These are phyloP conservation scores for Letharia lupina DNA, from an alignment of 495 filamentous ascomycete genomes.

Conservation along the genomic window DNA sequence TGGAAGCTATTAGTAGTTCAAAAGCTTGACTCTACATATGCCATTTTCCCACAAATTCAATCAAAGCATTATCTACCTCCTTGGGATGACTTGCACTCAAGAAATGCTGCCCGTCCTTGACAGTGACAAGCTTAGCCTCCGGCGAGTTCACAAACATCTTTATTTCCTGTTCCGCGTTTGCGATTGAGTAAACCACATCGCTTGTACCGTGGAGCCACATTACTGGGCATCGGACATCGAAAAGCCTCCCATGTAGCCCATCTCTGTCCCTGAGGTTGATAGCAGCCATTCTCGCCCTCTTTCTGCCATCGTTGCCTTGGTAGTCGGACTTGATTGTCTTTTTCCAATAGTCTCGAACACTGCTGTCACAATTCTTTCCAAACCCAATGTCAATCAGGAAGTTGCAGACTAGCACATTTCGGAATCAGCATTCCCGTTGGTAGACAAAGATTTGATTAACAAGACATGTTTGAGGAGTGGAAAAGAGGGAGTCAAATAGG, in stretches of 20 bases:
- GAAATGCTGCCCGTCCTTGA: conserved; percentile 51
- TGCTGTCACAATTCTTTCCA: conserved; percentile 36
- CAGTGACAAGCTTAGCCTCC: conserved; percentile 39
- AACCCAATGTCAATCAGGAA: conserved; percentile 50
- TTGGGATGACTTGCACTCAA: conserved; percentile 47
- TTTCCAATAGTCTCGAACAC: conserved; percentile 43
- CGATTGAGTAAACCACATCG: conserved; percentile 43
- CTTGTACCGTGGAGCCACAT: conserved; percentile 55
- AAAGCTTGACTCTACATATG: conserved; percentile 15
- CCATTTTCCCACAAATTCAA: conserved; percentile 44
- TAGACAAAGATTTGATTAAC: too few species aligned
- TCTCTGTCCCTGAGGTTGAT: conserved; percentile 53
- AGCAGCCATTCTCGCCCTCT: conserved; percentile 47
- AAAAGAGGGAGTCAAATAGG: too few species aligned
- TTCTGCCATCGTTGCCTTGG: conserved; percentile 48
- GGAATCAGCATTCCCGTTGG: too few species aligned
- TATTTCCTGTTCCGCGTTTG: conserved; percentile 47
- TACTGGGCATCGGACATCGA: conserved; percentile 51
- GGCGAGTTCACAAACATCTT: conserved; percentile 46
- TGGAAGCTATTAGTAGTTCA: neutral
- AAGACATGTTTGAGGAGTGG: too few species aligned
- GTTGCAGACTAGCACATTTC: conserved; percentile 31
- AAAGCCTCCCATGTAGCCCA: conserved; percentile 44
- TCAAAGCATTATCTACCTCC: conserved; percentile 44
- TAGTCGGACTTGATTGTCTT: conserved; percentile 47